Base-by-base conservation (phyloP, 2,329 filamentous ascomycete genomes). In the Microsporum ferrugineum region DNA sequence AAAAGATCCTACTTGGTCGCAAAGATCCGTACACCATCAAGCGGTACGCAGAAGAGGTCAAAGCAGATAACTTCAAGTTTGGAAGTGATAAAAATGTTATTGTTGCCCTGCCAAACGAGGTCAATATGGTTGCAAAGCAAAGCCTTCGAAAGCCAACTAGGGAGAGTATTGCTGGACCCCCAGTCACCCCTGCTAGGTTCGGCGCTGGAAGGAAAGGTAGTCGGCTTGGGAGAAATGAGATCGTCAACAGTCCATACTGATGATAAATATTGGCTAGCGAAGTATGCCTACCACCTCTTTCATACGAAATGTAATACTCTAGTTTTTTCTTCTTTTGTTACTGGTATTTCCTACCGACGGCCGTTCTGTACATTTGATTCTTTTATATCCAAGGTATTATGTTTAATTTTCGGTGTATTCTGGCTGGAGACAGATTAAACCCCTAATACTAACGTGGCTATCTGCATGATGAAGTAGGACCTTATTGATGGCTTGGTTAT, bases 81-180 rank as follows among this genome's bases (percentile, higher is more conserved):
- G 92, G 92, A 55, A 91, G 87, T 3, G 94, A 99, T 75, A 95
- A 96, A 83, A 96, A 96, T 69, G 90, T 99, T 68, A 96, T 99
- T 69, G 92, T 99, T 39, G 94, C 94, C 0, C 78, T 99, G 65
- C 91, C 94, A 1, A 96, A 99, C 71, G 91, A 97, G 73, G 94
- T 99, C 67, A 95, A 96, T 75, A 97, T 97, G 91, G 89, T 99
- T 10, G 88, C 87, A 53, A 91, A 92, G 75, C 83, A 87, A 68
- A 87, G 85, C 61, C 82, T 99, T 70, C 89, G 89, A 79, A 86
- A 86, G 70, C 91, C 92, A 1, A 97, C 94, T 0, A 80, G 94
- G 41, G 91, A 99, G 78, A 96, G 91, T 73, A 97, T 99, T 72
- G 88, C 89, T 39, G 74, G 85, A 67, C 58, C 76, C 74, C 64